phyloP scores from a whole-genome alignment of 441 rosid species.

The Adansonia madagascariensis region DNA sequence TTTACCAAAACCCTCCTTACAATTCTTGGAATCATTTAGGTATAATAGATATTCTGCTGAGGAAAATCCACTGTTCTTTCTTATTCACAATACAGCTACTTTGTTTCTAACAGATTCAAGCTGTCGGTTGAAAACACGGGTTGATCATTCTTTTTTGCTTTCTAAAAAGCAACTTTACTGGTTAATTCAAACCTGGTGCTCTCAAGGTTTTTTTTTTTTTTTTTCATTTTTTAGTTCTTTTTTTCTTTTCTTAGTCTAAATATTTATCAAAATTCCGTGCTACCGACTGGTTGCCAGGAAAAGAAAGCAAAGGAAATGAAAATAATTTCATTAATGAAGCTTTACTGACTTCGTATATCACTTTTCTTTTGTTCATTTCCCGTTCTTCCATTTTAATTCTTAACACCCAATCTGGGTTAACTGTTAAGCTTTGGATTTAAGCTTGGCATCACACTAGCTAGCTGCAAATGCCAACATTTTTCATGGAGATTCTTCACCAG shows the following conservation, averaged over 20 bases:
- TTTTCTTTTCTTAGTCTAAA: not conserved
- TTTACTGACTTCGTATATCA: slow-evolving; percentile 7
- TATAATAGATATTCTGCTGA: not conserved
- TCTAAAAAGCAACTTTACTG: slow-evolving; percentile 31
- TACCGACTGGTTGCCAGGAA: slow-evolving; percentile 9
- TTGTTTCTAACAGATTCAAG: slow-evolving; percentile 22
- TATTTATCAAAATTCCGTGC: not conserved
- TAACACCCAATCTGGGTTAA: not conserved
- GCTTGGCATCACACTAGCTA: slow-evolving; percentile 7
- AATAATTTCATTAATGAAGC: not conserved
- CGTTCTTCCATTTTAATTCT: slow-evolving; percentile 1
- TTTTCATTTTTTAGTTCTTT: no score
- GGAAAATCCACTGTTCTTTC: not conserved
- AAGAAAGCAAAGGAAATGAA: not conserved
- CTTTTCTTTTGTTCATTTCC: slow-evolving; percentile 23
- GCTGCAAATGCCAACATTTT: not conserved
- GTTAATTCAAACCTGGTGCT: slow-evolving; percentile 1
- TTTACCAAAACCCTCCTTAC: not conserved
- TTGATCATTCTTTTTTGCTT: slow-evolving; percentile 6
- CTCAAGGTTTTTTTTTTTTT: slow-evolving; percentile 15
- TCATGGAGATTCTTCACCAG: not conserved
- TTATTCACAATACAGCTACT: slow-evolving; percentile 14
- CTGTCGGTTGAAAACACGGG: slow-evolving; percentile 20
- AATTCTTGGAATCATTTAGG: not conserved
- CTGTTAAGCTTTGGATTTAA: slow-evolving; percentile 34